These are phyloP conservation scores for Tubosaeta brunneosetosa DNA, from an alignment of 768 basidiomycete species.

Conservation along the genomic window DNA sequence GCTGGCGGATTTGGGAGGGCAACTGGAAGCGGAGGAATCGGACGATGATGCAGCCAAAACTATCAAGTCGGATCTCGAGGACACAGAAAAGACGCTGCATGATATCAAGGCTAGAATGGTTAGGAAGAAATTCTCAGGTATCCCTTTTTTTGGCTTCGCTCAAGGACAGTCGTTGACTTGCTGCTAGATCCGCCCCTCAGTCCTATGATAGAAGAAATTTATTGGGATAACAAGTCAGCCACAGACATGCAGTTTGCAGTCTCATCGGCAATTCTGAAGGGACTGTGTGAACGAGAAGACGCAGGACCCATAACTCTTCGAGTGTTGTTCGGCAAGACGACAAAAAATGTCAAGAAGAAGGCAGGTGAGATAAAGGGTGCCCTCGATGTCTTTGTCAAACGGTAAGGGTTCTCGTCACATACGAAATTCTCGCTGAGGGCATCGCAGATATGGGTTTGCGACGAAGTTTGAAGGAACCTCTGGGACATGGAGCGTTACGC, in stretches of 20 bases:
- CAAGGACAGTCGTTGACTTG: slow-evolving; percentile 1
- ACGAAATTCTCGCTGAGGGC: slow-evolving; percentile 3
- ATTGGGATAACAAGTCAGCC: slow-evolving; percentile 5
- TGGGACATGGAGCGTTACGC: slow-evolving; percentile 18
- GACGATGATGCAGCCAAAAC: neutral
- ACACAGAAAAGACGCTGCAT: slow-evolving; percentile 7
- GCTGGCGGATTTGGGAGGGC: neutral
- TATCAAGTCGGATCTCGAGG: slow-evolving; percentile 17
- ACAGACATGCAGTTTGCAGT: slow-evolving; percentile 2
- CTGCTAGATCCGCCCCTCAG: slow-evolving; percentile 7
- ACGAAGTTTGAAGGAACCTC: neutral
- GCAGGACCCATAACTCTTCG: slow-evolving; percentile 15
- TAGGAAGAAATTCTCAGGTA: slow-evolving; percentile 22
- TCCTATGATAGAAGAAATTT: neutral
- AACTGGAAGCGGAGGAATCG: slow-evolving; percentile 3
- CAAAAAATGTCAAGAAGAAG: neutral
- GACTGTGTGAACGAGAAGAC: slow-evolving; percentile 12
- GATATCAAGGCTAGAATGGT: slow-evolving; percentile 10
- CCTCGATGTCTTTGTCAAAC: slow-evolving; percentile 11
- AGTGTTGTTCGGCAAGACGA: slow-evolving; percentile 3
- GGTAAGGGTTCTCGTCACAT: slow-evolving; percentile 6
- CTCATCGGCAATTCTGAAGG: slow-evolving; percentile 6
- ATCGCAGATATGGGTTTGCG: slow-evolving; percentile 19
- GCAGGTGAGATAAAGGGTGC: neutral
- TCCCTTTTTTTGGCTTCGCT: neutral